Evolutionary conservation across 805 yeast genomes (phyloP), one percentile per base, ranked within the genome.

Genomic region (Wickerhamiella occidentalis): DNA sequence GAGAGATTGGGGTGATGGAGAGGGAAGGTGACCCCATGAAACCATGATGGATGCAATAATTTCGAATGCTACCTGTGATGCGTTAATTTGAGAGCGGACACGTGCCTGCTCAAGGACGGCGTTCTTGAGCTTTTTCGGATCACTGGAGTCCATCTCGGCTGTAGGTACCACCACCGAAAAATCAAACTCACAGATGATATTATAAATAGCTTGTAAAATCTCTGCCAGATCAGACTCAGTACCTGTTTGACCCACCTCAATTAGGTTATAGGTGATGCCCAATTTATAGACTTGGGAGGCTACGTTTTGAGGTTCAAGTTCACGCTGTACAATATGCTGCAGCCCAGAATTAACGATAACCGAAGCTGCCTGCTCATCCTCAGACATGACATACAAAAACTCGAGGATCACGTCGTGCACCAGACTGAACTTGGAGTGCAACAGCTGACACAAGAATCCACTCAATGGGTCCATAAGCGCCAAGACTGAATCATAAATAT

Each of bases 41-140:
- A 87, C 96, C 56, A 82, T 74, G 6, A 80, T 69, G 1, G 88
- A 82, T 1, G 96, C 78, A 21, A 85, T 68, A 28, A 90, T 63
- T 62, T 90, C 97, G 19, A 88, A 65, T 0, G 82, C 70, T 0
- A 81, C 71, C 56, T 85, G 94, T 19, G 83, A 67, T 3, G 83
- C 72, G 54, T 80, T 80, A 45, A 82, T 64, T 45, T 47, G 46
- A 8, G 53, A 25, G 42, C 51, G 37, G 18, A 58, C 59, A 5
- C 40, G 49, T 12, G 55, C 44, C 49, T 45, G 21, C 23, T 47
- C 45, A 4, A 40, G 40, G 17, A 40, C 45, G 2, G 45, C 41
- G 12, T 40, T 50, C 19, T 53, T 51, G 40, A 57, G 51, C 30
- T 54, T 54, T n/a, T 49, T 52, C 11, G 58, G 58, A 15, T 38